phyloP scores from a whole-genome alignment of 2,329 filamentous ascomycete species.

The Raffaelea arxii region DNA sequence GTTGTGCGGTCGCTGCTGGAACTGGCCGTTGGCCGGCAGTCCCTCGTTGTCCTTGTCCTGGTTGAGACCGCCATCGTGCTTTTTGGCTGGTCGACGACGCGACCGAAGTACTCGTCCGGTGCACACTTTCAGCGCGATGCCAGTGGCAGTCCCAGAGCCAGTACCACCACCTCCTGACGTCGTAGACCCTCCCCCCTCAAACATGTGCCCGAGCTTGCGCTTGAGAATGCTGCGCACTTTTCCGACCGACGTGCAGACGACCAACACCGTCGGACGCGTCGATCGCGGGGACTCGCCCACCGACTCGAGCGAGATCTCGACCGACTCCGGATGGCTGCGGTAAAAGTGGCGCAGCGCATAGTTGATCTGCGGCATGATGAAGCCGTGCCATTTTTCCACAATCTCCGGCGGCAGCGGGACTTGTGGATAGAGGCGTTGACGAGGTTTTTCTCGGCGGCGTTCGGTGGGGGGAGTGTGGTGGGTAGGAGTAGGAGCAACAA shows the following conservation, averaged over 20 bases:
- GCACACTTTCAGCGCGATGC: slow-evolving; percentile 16
- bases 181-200: too few relatives aligned
- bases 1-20: slow-evolving; percentile 69
- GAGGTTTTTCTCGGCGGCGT: too few relatives aligned
- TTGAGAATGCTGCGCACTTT: slow-evolving; percentile 64
- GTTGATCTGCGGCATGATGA: slow-evolving; percentile 64
- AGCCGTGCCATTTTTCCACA: slow-evolving; percentile 62
- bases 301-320: slow-evolving; percentile 68
- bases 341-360: slow-evolving; percentile 61
- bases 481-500: too few relatives aligned
- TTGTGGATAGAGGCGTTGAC: slow-evolving; percentile 50
- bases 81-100: slow-evolving; percentile 3
- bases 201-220: slow-evolving; percentile 54
- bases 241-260: slow-evolving; percentile 65
- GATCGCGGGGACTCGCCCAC: slow-evolving; percentile 59
- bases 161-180: too few relatives aligned
- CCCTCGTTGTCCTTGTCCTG: background rate
- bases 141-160: too few relatives aligned
- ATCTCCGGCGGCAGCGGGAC: slow-evolving; percentile 48
- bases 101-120: slow-evolving; percentile 16
- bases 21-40: slow-evolving; percentile 60
- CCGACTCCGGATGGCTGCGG: slow-evolving; percentile 63
- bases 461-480: too few relatives aligned
- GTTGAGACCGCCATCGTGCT: background rate
- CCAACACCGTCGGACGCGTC: slow-evolving; percentile 62